Evolutionary conservation across 495 filamentous ascomycete species (phyloP).

Genomic region (Aspergillus panamensis): DNA sequence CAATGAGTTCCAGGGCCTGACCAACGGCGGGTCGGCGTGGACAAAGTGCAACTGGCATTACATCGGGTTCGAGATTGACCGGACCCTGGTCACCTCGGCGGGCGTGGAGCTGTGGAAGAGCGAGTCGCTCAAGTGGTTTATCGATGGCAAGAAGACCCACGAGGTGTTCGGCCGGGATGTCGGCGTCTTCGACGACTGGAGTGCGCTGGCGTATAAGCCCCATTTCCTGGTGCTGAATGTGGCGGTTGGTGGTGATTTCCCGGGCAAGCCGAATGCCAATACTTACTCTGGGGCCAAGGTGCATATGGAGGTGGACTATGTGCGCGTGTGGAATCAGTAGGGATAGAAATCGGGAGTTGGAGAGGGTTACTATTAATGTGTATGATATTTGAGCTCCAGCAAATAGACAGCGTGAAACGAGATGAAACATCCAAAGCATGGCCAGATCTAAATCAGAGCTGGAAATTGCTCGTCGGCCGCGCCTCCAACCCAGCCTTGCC

Average conservation of each 20-base stretch:
- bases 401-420: too few relatives aligned
- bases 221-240: conserved; percentile 13
- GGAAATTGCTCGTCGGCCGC: conserved; percentile 21
- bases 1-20: conserved; percentile 6
- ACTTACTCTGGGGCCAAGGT: not conserved
- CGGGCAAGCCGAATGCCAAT: not conserved
- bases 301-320: conserved; percentile 11
- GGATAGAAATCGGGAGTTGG: too few relatives aligned
- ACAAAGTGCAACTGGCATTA: conserved; percentile 10
- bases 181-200: conserved; percentile 1
- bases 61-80: conserved; percentile 14
- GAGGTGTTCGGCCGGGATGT: conserved; percentile 3
- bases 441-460: not conserved
- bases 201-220: conserved; percentile 2
- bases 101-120: conserved; percentile 10
- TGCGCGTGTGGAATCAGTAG: conserved; percentile 13
- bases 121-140: conserved; percentile 9
- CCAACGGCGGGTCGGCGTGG: conserved; percentile 1
- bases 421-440: too few relatives aligned
- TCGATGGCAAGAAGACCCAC: conserved; percentile 7
- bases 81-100: not conserved
- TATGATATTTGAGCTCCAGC: too few relatives aligned
- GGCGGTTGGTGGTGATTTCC: conserved; percentile 3
- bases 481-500: conserved; percentile 38
- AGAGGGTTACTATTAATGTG: too few relatives aligned